Conservation (phyloP, 1,139 yeast species). For the Pichia sp. region DNA sequence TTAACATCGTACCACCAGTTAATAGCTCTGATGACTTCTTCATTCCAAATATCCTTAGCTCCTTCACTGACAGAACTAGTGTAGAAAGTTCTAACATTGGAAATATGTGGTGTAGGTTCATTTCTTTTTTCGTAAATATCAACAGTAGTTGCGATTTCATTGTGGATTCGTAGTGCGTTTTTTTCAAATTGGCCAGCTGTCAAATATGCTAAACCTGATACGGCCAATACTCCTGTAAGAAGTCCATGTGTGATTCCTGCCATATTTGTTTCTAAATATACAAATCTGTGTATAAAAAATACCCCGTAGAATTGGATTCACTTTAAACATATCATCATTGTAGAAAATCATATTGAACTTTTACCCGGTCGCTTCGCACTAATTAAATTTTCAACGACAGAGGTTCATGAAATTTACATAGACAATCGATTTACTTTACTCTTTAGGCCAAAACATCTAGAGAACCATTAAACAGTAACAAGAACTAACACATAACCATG, state of each 20-base stretch:
- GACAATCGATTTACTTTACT: too few relatives aligned
- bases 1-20: slow-evolving; percentile 43
- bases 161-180: slow-evolving; percentile 43
- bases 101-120: slow-evolving; percentile 35
- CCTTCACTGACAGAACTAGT: slow-evolving; percentile 52
- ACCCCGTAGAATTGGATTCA: too few relatives aligned
- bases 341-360: too few relatives aligned
- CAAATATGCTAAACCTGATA: slow-evolving; percentile 59
- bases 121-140: slow-evolving; percentile 46
- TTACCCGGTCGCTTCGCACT: too few relatives aligned
- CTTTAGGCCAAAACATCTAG: too few relatives aligned
- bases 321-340: too few relatives aligned
- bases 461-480: too few relatives aligned
- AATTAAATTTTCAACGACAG: too few relatives aligned
- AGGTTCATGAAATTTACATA: too few relatives aligned
- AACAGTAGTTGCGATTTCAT: slow-evolving; percentile 43
- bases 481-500: slow-evolving; percentile 14
- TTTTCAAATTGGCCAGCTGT: slow-evolving; percentile 53
- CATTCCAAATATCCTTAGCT: slow-evolving; percentile 76
- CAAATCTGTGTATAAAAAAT: too few relatives aligned
- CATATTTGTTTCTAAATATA: slow-evolving; percentile 29
- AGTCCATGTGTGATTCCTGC: slow-evolving; percentile 69
- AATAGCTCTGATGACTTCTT: slow-evolving; percentile 59
- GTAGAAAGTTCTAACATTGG: slow-evolving; percentile 34
- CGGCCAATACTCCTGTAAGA: slow-evolving; percentile 58